phyloP scores from a whole-genome alignment of 345 rosid genomes.

The Eucalyptus tenuipes region DNA sequence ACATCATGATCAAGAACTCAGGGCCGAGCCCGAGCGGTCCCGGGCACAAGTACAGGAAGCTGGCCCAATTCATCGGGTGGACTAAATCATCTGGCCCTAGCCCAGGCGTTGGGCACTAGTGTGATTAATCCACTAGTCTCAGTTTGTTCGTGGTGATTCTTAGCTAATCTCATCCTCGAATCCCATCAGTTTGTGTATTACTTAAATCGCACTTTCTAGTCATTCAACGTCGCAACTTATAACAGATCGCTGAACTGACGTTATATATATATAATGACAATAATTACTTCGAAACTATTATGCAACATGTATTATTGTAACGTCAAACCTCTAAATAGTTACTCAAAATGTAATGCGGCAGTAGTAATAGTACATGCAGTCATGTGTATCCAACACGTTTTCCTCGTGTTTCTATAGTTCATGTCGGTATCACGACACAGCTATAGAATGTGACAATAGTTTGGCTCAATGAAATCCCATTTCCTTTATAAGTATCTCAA shows the following conservation, averaged over 20 bases:
- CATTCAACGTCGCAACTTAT: background rate
- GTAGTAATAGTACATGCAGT: background rate
- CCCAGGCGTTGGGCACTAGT: slow-evolving; percentile 15
- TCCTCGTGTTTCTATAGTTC: background rate
- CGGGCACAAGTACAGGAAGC: background rate
- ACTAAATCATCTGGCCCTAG: slow-evolving; percentile 15
- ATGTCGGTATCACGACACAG: background rate
- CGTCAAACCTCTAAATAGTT: background rate
- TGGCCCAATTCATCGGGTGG: background rate
- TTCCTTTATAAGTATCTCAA: background rate
- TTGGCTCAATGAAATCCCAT: background rate
- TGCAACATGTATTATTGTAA: background rate
- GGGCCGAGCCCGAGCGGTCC: slow-evolving; percentile 21
- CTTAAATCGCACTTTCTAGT: background rate
- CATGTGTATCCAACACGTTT: background rate
- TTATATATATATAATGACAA: background rate
- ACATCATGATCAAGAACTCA: background rate
- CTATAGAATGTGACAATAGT: background rate
- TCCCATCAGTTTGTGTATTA: background rate
- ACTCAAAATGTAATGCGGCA: background rate
- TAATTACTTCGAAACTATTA: background rate
- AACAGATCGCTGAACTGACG: background rate
- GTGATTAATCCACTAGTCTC: background rate
- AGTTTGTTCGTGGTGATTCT: background rate
- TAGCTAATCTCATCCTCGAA: background rate